Evolutionary conservation across 306 rosid species (phyloP).

Genomic region (Hylodesmum podocarpum): DNA sequence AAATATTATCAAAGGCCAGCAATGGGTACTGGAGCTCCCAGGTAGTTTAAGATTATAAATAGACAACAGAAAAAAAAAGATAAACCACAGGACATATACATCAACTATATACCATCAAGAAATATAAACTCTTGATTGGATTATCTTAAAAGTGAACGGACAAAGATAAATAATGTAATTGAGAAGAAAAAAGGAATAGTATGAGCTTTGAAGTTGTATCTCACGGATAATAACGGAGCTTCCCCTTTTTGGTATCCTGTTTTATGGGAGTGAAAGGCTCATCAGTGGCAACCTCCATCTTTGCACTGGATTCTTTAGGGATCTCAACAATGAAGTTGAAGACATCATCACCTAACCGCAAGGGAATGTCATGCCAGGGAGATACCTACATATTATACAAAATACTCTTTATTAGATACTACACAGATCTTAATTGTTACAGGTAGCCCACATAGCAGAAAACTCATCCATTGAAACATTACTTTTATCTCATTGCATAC

Average conservation of each 20-base stretch:
- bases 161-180: constrained; percentile 19
- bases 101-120: neutral
- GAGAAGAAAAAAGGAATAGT: constrained; percentile 6
- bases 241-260: constrained; percentile 93
- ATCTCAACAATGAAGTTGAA: constrained; percentile 84
- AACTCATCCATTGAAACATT: neutral
- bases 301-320: constrained; percentile 95
- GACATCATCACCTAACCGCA: constrained; percentile 66
- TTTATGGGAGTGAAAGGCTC: constrained; percentile 88
- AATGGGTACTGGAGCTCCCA: neutral
- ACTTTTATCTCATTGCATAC: neutral
- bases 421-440: constrained; percentile 4
- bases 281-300: constrained; percentile 99
- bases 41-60: neutral
- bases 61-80: constrained; percentile 1
- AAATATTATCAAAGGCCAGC: neutral
- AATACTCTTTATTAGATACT: neutral
- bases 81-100: neutral
- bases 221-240: constrained; percentile 96
- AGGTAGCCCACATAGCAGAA: neutral
- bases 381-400: constrained; percentile 58
- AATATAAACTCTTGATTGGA: constrained; percentile 14
- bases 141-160: neutral
- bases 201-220: constrained; percentile 33
- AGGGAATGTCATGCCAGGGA: constrained; percentile 98